Base-by-base conservation (phyloP, 2,329 filamentous ascomycete genomes). In the Fusarium transvaalense region DNA sequence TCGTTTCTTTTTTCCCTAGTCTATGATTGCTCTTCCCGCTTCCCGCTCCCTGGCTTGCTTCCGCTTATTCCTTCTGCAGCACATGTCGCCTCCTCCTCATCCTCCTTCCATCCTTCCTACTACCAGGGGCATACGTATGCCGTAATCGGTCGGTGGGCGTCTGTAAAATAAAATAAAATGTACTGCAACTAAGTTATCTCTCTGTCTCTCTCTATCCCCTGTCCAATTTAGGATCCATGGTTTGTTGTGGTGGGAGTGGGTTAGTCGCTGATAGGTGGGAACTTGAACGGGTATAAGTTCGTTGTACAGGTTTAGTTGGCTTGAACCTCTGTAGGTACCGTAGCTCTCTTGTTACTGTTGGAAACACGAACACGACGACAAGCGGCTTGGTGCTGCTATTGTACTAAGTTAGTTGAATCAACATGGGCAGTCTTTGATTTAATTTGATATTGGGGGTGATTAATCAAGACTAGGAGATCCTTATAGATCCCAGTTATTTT, bases 321-420 rank as follows among this genome's bases (percentile, higher is more conserved):
- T 25, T 50, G 32, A 43, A n/a, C 41, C 41, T 43, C 32, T 50
- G 41, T 17, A 25, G 23, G 8, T 21, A n/a, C 43, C 32, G 29
- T 48, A 27, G 17, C 27, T 15, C 19, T 15, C 21, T 17, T 17
- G 66, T 45, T 45, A 64, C 54, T 61, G 61, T 62, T 69, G 61
- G 61, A 67, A 69, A 69, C 66, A 59, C 66, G 66, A 69, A 66
- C 56, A 69, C 61, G 66, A 69, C 61, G 66, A 63, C 66, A 64
- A 60, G 43, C 56, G 66, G 39, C 54, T 25, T 50, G 17, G 31
- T 53, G 41, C 39, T 52, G 38, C n/a, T n/a, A n/a, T 32, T 42
- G 29, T 53, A 46, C 43, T 29, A 37, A 29, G 51, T 21, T 34
- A 45, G 53, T 64, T 53, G 59, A 55, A 14, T 27, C n/a, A 32